Evolutionary conservation across 805 yeast species (phyloP), one percentile per base, ranked within the genome.

Genomic region (Metschnikowia rubicola): DNA sequence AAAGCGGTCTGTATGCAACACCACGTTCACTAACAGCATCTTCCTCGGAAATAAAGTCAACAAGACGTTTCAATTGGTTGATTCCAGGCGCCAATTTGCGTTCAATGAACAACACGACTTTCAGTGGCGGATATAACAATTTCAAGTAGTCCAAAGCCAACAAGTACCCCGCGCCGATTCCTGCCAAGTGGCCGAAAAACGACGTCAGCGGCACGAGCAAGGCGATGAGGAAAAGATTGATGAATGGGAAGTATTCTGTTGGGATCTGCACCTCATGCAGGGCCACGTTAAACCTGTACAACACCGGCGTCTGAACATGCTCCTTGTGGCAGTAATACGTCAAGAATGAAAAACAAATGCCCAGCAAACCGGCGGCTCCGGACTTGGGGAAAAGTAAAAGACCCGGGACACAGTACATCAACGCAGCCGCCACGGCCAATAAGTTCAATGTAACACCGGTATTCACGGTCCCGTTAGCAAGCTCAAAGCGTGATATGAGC

Each of bases 361-460:
- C 95, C 43, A 88, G 80, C 19, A 89, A 76, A 1, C 96, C 96
- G 15, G 82, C 64, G 2, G 81, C 83, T 10, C 76, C 70, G 1
- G 77, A 67, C 3, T 71, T 58, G 10, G 86, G 85, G 50, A 71
- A 81, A 12, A 85, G 67, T 5, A 71, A 10, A 49, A 68, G 54
- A 1, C 84, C 83, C 4, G 79, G 60, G 8, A 79, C 26, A 55
- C 85, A 77, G 65, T 78, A 84, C 38, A 79, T 77, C 35, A 88
- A 58, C 4, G 86, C 96, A 2, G 92, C 76, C 4, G 80, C 64
- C 1, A 84, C 81, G 2, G 96, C 87, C 41, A 85, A 65, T 26
- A 86, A 54, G 62, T 88, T 89, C 47, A 90, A 69, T 12, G 89
- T 83, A 39, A 90, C 72, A 4, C 95, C 96, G 4, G 96, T 86